Evolutionary conservation across 257 asterid species (phyloP).

Genomic region (Nyctanthes arbortristis): DNA sequence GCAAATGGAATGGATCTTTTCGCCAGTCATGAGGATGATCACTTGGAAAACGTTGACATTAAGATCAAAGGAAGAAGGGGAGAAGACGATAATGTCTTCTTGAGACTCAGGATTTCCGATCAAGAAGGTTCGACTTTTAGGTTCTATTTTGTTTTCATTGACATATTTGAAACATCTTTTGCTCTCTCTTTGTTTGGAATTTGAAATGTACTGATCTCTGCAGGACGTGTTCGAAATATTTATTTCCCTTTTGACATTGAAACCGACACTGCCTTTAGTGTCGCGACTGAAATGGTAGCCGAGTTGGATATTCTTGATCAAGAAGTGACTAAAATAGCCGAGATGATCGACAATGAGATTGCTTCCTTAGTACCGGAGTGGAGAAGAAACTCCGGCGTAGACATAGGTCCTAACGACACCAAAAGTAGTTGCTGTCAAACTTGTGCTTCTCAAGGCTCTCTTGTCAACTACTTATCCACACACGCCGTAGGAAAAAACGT

Average conservation of each 20-base stretch:
- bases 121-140: constrained; percentile 38
- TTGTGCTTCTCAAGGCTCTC: constrained; percentile 48
- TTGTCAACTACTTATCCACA: constrained; percentile 28
- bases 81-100: constrained; percentile 46
- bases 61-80: constrained; percentile 54
- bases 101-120: constrained; percentile 57
- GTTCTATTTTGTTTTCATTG: not conserved
- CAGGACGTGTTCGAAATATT: constrained; percentile 54
- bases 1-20: constrained; percentile 47
- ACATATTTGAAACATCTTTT: not conserved
- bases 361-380: constrained; percentile 50
- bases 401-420: constrained; percentile 35
- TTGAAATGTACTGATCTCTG: constrained; percentile 12
- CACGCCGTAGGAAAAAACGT: constrained; percentile 15
- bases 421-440: constrained; percentile 33
- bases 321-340: constrained; percentile 49
- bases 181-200: not conserved
- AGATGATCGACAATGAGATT: constrained; percentile 56
- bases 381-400: constrained; percentile 45
- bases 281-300: constrained; percentile 58
- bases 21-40: constrained; percentile 36
- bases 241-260: constrained; percentile 52
- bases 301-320: constrained; percentile 55
- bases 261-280: constrained; percentile 46
- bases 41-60: constrained; percentile 38